Evolutionary conservation across 2,329 filamentous ascomycete genomes (phyloP).

Genomic region (Cercospora sp.): DNA sequence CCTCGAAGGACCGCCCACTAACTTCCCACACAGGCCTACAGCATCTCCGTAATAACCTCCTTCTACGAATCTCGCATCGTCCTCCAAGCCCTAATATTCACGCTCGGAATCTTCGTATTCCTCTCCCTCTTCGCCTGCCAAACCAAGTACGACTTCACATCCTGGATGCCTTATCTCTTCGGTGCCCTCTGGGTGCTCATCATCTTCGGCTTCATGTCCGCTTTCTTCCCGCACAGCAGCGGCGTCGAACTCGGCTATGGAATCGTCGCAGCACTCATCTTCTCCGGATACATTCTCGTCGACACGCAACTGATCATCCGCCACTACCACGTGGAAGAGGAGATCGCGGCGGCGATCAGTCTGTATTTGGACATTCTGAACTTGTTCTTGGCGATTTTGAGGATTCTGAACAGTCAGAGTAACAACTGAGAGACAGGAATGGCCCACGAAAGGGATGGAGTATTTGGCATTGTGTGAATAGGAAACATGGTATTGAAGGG

Average conservation of each 20-base stretch:
- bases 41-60: constrained; percentile 86
- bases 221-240: constrained; percentile 82
- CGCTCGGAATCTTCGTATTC: constrained; percentile 65
- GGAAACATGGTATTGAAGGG: background rate
- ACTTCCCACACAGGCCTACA: constrained; percentile 62
- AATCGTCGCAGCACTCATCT: constrained; percentile 77
- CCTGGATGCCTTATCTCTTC: constrained; percentile 94
- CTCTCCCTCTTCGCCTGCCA: constrained; percentile 87
- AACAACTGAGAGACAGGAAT: constrained; percentile 66
- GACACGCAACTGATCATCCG: constrained; percentile 95
- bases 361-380: constrained; percentile 74
- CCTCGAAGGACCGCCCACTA: background rate
- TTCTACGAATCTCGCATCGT: constrained; percentile 85
- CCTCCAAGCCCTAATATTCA: constrained; percentile 85
- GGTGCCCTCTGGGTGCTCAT: constrained; percentile 86
- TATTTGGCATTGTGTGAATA: background rate
- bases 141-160: constrained; percentile 96
- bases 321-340: constrained; percentile 83
- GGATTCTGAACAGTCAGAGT: constrained; percentile 93
- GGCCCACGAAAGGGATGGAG: too few relatives aligned
- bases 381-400: constrained; percentile 90
- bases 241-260: constrained; percentile 85
- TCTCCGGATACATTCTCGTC: constrained; percentile 91
- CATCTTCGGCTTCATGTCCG: constrained; percentile 88
- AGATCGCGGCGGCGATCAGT: constrained; percentile 61